Conservation (phyloP, 2,329 filamentous ascomycete species). For the Falciphora oryzae region DNA sequence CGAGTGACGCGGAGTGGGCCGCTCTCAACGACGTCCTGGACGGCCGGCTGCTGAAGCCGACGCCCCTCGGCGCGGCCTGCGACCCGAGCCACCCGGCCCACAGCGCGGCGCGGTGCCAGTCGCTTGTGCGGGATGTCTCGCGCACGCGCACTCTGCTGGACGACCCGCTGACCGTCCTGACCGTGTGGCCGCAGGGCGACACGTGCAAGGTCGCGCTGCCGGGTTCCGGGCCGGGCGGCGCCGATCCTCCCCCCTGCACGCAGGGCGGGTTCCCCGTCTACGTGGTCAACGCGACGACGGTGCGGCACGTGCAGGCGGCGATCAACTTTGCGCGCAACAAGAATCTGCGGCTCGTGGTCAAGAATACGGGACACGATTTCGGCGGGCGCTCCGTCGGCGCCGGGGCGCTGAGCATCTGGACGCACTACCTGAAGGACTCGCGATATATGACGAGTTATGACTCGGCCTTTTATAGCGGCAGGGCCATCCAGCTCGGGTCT, state of each 20-base stretch:
- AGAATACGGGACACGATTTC: conserved; percentile 43
- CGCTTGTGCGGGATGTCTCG: conserved; percentile 22
- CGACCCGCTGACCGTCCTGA: conserved; percentile 26
- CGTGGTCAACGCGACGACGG: conserved; percentile 30
- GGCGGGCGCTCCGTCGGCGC: conserved; percentile 38
- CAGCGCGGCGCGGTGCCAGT: conserved; percentile 24
- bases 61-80: conserved; percentile 26
- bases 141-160: conserved; percentile 26
- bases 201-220: conserved; percentile 22
- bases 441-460: conserved; percentile 27
- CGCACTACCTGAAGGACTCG: conserved; percentile 40
- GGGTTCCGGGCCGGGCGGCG: conserved; percentile 3
- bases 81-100: conserved; percentile 19
- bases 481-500: conserved; percentile 26
- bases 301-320: conserved; percentile 29
- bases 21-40: conserved; percentile 24
- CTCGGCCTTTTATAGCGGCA: conserved; percentile 22
- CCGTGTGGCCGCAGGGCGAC: conserved; percentile 27
- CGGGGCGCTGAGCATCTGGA: conserved; percentile 44
- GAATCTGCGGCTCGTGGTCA: conserved; percentile 30
- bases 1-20: conserved; percentile 23
- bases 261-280: conserved; percentile 30
- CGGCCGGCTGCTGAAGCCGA: conserved; percentile 26
- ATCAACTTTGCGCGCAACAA: conserved; percentile 27
- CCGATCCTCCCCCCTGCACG: conserved; percentile 24